These are phyloP conservation scores for Coemansia sp. DNA, from an alignment of 192 early-diverging fungal species.

Conservation along the genomic window DNA sequence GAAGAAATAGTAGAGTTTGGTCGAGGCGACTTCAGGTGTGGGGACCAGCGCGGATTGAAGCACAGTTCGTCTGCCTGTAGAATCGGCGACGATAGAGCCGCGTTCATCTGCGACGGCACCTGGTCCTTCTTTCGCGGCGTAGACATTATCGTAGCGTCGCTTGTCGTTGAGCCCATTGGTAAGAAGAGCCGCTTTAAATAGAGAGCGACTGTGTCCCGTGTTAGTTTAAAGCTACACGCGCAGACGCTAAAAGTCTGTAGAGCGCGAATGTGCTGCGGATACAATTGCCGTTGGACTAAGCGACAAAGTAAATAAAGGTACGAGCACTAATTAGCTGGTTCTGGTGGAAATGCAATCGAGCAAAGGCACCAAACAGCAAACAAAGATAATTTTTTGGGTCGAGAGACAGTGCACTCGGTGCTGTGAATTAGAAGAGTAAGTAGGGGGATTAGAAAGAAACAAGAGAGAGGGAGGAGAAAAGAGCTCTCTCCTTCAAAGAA, in stretches of 20 bases:
- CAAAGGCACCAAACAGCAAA: slow-evolving; percentile 7
- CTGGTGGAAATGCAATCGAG: neutral
- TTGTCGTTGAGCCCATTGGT: slow-evolving; percentile 35
- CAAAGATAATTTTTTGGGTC: neutral
- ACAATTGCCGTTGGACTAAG: neutral
- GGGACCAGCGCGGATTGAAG: slow-evolving; percentile 58
- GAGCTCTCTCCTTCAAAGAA: neutral
- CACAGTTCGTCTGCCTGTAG: slow-evolving; percentile 56
- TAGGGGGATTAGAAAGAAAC: too few relatives aligned
- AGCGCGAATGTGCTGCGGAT: slow-evolving; percentile 2
- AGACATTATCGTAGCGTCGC: slow-evolving; percentile 23
- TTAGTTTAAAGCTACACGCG: neutral
- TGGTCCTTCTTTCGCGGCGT: slow-evolving; percentile 42
- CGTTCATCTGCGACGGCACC: neutral
- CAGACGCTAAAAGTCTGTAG: neutral
- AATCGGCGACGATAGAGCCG: slow-evolving; percentile 37
- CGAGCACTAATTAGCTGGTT: neutral
- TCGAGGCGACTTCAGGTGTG: slow-evolving; percentile 51
- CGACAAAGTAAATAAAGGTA: neutral
- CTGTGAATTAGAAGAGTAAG: neutral
- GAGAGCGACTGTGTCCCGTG: neutral
- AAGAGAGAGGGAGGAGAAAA: neutral
- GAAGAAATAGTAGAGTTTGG: slow-evolving; percentile 48
- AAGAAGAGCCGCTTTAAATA: neutral
- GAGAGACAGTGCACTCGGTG: neutral